These are phyloP conservation scores for Daldinia eschscholtzii DNA, from an alignment of 2,329 filamentous ascomycete species.

Conservation along the genomic window DNA sequence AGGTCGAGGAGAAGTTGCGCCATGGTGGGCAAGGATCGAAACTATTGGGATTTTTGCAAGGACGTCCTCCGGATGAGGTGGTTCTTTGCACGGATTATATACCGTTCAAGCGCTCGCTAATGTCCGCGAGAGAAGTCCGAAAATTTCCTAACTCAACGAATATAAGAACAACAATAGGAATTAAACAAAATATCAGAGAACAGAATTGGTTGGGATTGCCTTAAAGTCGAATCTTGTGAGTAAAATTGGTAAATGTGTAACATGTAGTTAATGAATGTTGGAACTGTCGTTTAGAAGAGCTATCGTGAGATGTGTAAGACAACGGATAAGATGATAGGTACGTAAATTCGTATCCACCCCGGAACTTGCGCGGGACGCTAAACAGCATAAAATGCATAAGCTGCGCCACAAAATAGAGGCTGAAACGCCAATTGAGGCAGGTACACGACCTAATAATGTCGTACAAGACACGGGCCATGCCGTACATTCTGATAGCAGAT, in stretches of 20 bases:
- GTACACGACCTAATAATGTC: background rate
- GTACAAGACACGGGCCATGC: background rate
- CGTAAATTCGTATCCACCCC: conserved; percentile 25
- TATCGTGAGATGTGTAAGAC: conserved; percentile 39
- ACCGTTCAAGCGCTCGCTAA: conserved; percentile 13
- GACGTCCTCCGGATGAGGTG: conserved; percentile 8
- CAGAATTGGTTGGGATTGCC: background rate
- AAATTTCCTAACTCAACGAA: conserved; percentile 7
- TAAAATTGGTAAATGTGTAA: conserved; percentile 18
- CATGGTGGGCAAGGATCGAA: conserved; percentile 63
- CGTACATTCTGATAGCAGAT: background rate
- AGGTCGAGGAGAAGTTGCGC: conserved; percentile 88
- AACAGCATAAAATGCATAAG: background rate
- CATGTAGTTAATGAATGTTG: conserved; percentile 10
- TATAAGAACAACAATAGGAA: background rate
- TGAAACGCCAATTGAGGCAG: conserved; percentile 17
- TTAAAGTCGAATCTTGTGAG: background rate
- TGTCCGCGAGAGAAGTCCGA: conserved; percentile 17
- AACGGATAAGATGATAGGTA: conserved; percentile 31
- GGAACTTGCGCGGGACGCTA: conserved; percentile 23
- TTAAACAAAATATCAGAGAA: background rate
- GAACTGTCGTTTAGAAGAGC: conserved; percentile 30
- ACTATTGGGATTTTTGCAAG: conserved; percentile 2
- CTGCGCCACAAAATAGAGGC: conserved; percentile 46
- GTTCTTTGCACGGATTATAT: conserved; percentile 17